Evolutionary conservation across 2,329 filamentous ascomycete species (phyloP).

Genomic region (Pseudonectria buxi): DNA sequence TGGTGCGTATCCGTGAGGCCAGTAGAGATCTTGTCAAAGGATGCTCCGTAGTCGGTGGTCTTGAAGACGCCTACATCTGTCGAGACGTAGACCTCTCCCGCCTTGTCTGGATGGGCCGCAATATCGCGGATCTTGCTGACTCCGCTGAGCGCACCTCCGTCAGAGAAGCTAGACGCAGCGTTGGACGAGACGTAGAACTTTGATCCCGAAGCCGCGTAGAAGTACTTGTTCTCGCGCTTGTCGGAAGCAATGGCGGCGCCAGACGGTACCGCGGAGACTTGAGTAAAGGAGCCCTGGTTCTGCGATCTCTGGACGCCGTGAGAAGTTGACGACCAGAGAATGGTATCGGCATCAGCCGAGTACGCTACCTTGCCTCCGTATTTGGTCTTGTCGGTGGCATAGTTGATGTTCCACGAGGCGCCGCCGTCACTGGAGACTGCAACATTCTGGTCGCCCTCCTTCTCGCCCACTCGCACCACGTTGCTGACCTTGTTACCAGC

Average conservation of each 20-base stretch:
- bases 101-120: slow-evolving; percentile 47
- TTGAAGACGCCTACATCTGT: slow-evolving; percentile 49
- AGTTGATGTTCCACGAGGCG: slow-evolving; percentile 40
- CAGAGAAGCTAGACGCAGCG: slow-evolving; percentile 38
- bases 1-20: slow-evolving; percentile 33
- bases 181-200: slow-evolving; percentile 47
- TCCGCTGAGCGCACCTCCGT: slow-evolving; percentile 29
- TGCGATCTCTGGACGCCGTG: slow-evolving; percentile 37
- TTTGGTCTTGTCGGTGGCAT: slow-evolving; percentile 38
- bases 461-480: slow-evolving; percentile 45
- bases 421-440: slow-evolving; percentile 45
- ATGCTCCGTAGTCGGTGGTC: slow-evolving; percentile 43
- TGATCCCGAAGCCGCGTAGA: slow-evolving; percentile 42
- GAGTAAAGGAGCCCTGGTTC: slow-evolving; percentile 34
- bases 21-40: slow-evolving; percentile 35
- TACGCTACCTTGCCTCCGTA: slow-evolving; percentile 41
- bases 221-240: slow-evolving; percentile 44
- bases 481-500: slow-evolving; percentile 39
- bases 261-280: slow-evolving; percentile 38
- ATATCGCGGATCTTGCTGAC: slow-evolving; percentile 46
- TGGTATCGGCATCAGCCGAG: slow-evolving; percentile 43
- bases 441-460: slow-evolving; percentile 35
- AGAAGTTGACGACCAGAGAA: slow-evolving; percentile 39
- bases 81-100: slow-evolving; percentile 55
- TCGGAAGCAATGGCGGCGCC: slow-evolving; percentile 46